Evolutionary conservation across 345 rosid genomes (phyloP).

Genomic region (Eucalyptus lansdowneana): DNA sequence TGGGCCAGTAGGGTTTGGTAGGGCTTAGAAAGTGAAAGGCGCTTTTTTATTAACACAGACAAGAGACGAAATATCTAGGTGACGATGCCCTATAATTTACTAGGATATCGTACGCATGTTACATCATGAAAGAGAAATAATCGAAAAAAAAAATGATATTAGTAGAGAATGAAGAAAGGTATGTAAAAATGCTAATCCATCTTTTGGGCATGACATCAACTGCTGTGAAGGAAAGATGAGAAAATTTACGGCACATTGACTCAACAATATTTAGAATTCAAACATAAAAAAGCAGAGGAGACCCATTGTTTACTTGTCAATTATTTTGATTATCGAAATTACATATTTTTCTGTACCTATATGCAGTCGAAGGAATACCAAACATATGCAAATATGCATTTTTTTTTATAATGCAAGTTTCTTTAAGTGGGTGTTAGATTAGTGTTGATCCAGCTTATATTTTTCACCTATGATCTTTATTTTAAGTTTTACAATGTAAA

Average conservation of each 20-base stretch:
- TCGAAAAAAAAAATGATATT: neutral
- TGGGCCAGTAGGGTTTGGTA: neutral
- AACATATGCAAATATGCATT: neutral
- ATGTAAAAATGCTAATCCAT: neutral
- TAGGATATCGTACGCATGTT: neutral
- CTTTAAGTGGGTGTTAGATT: neutral
- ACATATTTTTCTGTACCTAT: neutral
- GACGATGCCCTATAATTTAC: neutral
- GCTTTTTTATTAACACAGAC: neutral
- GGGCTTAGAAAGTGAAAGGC: neutral
- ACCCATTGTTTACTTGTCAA: neutral
- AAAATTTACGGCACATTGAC: neutral
- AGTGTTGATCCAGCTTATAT: neutral
- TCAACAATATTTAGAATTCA: neutral
- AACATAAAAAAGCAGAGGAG: neutral
- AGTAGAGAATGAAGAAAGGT: neutral
- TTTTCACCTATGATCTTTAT: neutral
- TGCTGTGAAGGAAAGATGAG: neutral
- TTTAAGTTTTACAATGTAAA: neutral
- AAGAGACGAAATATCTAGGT: neutral
- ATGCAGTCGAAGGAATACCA: rapidly evolving
- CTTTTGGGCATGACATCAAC: neutral
- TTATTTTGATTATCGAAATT: neutral
- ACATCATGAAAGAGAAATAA: neutral
- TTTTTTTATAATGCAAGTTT: neutral